Conservation (phyloP, 2,329 filamentous ascomycete genomes). For the Penicillium palitans region DNA sequence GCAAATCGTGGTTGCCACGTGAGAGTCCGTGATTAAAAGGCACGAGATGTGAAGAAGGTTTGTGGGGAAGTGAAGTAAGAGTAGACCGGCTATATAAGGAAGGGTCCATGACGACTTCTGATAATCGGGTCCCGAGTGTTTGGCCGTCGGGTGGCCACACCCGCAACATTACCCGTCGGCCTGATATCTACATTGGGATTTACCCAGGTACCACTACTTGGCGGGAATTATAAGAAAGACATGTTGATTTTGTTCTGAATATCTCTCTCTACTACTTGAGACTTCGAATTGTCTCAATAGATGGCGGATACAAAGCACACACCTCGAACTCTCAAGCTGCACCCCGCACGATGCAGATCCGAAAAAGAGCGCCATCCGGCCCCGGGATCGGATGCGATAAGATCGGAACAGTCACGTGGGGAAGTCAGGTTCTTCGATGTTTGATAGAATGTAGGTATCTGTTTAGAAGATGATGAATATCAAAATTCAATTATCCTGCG, state of each 20-base stretch:
- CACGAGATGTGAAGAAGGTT: neutral
- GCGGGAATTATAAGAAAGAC: neutral
- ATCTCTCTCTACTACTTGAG: neutral
- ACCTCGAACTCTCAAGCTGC: neutral
- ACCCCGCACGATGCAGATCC: slow-evolving; percentile 2
- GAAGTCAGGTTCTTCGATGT: neutral
- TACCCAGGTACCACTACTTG: neutral
- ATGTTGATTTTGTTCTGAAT: too few relatives aligned
- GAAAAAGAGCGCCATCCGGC: slow-evolving; percentile 2
- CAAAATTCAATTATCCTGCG: neutral
- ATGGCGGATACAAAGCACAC: too few relatives aligned
- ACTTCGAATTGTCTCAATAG: neutral
- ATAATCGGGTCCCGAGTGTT: slow-evolving; percentile 16
- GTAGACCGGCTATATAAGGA: slow-evolving; percentile 6
- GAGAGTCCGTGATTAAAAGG: neutral
- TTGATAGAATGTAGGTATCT: neutral
- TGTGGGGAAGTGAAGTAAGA: neutral
- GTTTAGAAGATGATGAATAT: neutral
- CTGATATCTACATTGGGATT: neutral
- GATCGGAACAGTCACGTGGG: slow-evolving; percentile 6
- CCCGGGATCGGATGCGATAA: slow-evolving; percentile 4
- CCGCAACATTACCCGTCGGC: slow-evolving; percentile 1
- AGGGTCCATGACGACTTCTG: neutral
- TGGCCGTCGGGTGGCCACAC: slow-evolving; percentile 17
- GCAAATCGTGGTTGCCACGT: neutral